These are phyloP conservation scores for Fusarium decemcellulare DNA, from an alignment of 2,329 filamentous ascomycete genomes.

Conservation along the genomic window DNA sequence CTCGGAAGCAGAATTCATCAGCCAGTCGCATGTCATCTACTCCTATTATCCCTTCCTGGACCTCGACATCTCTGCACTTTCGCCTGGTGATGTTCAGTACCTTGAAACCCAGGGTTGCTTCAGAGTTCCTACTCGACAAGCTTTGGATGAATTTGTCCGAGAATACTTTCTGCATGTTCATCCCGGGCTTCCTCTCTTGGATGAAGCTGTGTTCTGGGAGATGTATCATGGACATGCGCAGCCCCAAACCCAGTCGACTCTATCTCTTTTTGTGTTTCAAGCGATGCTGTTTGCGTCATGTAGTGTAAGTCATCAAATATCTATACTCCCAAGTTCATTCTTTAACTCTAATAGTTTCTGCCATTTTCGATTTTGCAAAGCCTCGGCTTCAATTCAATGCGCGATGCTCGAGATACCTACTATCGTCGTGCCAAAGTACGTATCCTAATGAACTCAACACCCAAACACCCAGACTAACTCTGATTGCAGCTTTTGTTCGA, in stretches of 20 bases:
- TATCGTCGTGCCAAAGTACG: slow-evolving; percentile 29
- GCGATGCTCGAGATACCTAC: slow-evolving; percentile 22
- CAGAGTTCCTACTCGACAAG: slow-evolving; percentile 20
- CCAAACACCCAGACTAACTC: background rate
- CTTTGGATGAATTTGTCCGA: slow-evolving; percentile 24
- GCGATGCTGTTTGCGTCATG: slow-evolving; percentile 33
- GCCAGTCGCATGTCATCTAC: slow-evolving; percentile 27
- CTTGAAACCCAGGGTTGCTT: slow-evolving; percentile 32
- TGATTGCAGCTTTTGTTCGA: slow-evolving; percentile 22
- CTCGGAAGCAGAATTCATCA: too few species aligned
- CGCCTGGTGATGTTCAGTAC: slow-evolving; percentile 23
- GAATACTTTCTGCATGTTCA: slow-evolving; percentile 34
- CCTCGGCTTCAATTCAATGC: slow-evolving; percentile 26
- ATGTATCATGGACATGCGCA: slow-evolving; percentile 10
- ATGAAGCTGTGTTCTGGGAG: slow-evolving; percentile 26
- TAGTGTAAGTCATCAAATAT: slow-evolving; percentile 5
- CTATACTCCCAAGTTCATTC: too few species aligned
- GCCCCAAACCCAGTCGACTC: background rate
- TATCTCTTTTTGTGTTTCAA: slow-evolving; percentile 29
- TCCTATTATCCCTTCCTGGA: slow-evolving; percentile 26
- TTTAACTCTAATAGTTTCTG: slow-evolving; percentile 20
- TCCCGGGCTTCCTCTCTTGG: slow-evolving; percentile 20
- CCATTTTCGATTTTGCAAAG: slow-evolving; percentile 8
- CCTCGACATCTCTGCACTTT: slow-evolving; percentile 18
- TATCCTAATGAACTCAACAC: too few species aligned